These are phyloP conservation scores for Fusarium redolens DNA, from an alignment of 2,329 filamentous ascomycete species.

Conservation along the genomic window DNA sequence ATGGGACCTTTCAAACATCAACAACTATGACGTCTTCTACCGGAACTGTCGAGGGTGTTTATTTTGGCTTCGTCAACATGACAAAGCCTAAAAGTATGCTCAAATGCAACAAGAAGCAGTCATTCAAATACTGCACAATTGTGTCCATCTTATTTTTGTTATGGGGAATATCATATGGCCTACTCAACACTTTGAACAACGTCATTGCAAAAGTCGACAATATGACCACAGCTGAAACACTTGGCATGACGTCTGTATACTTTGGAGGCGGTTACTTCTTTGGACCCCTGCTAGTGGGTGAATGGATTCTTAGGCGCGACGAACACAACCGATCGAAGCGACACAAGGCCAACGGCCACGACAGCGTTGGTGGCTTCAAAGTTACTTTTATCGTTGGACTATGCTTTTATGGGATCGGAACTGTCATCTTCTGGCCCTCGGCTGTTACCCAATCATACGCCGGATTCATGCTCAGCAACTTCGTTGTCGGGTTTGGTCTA, in stretches of 20 bases:
- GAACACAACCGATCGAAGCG: conserved; percentile 64
- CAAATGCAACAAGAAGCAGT: conserved; percentile 70
- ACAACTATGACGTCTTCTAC: conserved; percentile 53
- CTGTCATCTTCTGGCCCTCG: conserved; percentile 89
- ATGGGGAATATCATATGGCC: conserved; percentile 91
- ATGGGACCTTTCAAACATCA: conserved; percentile 25
- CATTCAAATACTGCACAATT: conserved; percentile 76
- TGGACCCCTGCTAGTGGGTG: conserved; percentile 75
- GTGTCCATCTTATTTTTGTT: conserved; percentile 87
- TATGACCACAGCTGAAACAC: conserved; percentile 70
- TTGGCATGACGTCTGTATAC: conserved; percentile 77
- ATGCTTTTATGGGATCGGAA: conserved; percentile 78
- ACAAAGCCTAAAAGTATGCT: conserved; percentile 76
- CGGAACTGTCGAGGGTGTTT: conserved; percentile 58
- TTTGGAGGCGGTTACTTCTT: conserved; percentile 77
- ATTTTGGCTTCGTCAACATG: conserved; percentile 84
- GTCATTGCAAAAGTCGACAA: conserved; percentile 72
- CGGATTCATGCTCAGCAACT: conserved; percentile 79
- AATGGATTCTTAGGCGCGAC: conserved; percentile 76
- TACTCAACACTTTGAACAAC: conserved; percentile 83
- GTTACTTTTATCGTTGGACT: conserved; percentile 83
- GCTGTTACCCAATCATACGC: conserved; percentile 79
- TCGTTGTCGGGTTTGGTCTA: conserved; percentile 82
- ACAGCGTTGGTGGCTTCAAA: conserved; percentile 75
- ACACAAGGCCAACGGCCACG: conserved; percentile 51